A percentile compares a stretch with the other conserved stretches of the same genome.
Conservation (phyloP, 768 basidiomycete genomes). For the Rhodosporidiobolus odoratus region DNA sequence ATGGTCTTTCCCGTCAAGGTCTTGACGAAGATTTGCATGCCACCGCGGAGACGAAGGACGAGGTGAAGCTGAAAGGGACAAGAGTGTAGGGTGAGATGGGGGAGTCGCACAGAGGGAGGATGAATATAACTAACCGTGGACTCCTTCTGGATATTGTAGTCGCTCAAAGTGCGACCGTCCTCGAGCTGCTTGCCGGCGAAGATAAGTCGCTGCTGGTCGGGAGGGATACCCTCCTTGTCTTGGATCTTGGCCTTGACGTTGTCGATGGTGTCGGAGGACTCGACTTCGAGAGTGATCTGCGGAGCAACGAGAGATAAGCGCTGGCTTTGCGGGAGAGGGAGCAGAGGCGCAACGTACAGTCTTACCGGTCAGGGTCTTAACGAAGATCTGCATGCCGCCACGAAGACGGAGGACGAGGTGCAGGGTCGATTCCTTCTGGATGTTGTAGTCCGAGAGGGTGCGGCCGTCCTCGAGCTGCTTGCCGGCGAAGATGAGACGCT, state of each 20-base stretch:
- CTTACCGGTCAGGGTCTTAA: conserved; percentile 51
- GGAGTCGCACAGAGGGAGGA: conserved; percentile 56
- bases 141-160: conserved; percentile 76
- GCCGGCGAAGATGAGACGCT: conserved; percentile 84
- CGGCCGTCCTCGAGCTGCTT: conserved; percentile 89
- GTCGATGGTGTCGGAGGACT: conserved; percentile 85
- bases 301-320: conserved; percentile 45
- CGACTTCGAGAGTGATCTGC: conserved; percentile 76
- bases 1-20: conserved; percentile 71
- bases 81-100: no score
- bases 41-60: conserved; percentile 86
- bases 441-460: conserved; percentile 83
- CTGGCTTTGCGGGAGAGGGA: conserved; percentile 60
- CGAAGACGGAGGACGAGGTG: conserved; percentile 88
- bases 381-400: conserved; percentile 88
- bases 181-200: conserved; percentile 89
- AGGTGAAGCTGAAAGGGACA: conserved; percentile 79
- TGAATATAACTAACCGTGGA: conserved; percentile 55
- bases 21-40: conserved; percentile 90
- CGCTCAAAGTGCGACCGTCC: conserved; percentile 80
- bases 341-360: conserved; percentile 9
- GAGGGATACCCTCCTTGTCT: conserved; percentile 89
- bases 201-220: conserved; percentile 82
- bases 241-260: conserved; percentile 94
- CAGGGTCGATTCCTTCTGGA: conserved; percentile 81